These are phyloP conservation scores for Marsdenia floribunda DNA, from an alignment of 257 asterid genomes.

Conservation along the genomic window DNA sequence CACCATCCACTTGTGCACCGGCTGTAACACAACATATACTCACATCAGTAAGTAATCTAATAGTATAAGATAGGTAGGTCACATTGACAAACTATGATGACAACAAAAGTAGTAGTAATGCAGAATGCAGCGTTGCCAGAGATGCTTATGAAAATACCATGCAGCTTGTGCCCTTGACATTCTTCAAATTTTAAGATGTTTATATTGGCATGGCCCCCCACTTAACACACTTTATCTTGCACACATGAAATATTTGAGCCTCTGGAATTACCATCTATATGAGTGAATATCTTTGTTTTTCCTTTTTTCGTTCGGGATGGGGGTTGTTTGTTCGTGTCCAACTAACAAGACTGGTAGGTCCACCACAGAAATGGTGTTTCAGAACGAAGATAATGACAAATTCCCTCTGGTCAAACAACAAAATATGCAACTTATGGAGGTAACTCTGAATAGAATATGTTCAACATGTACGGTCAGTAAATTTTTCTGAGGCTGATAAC, in stretches of 20 bases:
- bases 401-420: not conserved
- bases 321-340: not conserved
- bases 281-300: not conserved
- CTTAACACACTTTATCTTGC: not conserved
- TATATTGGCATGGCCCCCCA: not conserved
- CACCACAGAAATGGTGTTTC: not conserved
- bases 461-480: not conserved
- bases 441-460: not conserved
- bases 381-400: not conserved
- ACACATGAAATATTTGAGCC: not conserved
- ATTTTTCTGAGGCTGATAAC: not conserved
- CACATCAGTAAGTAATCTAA: not conserved
- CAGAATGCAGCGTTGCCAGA: not conserved
- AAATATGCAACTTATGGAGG: not conserved
- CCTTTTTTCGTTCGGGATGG: too few species aligned
- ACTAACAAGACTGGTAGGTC: not conserved
- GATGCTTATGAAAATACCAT: not conserved
- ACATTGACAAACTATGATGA: not conserved
- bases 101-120: not conserved
- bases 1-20: slow-evolving; percentile 98
- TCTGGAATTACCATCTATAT: not conserved
- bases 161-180: not conserved
- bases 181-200: not conserved
- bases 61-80: not conserved
- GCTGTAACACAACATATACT: slow-evolving; percentile 47